A percentile compares a stretch with the other conserved stretches of the same genome.
Evolutionary conservation across 2,329 filamentous ascomycete species (phyloP).

Genomic region (Talaromyces atroroseus): DNA sequence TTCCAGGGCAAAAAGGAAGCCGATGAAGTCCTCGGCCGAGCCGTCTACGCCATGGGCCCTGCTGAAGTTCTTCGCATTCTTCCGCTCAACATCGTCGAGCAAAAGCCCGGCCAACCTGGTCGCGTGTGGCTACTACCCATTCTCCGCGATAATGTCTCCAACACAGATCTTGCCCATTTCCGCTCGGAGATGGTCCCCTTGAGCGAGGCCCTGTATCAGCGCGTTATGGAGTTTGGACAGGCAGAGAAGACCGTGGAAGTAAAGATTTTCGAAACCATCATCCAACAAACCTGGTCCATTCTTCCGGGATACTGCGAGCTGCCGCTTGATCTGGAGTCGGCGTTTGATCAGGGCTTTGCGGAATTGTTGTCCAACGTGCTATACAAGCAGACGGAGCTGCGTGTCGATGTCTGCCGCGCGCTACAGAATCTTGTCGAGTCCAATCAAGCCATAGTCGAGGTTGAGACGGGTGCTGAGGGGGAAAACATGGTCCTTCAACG

Average conservation of each 20-base stretch:
- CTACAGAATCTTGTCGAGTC: constrained; percentile 86
- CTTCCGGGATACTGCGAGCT: constrained; percentile 93
- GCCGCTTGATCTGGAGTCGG: constrained; percentile 67
- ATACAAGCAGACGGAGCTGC: constrained; percentile 83
- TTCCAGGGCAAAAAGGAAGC: constrained; percentile 94
- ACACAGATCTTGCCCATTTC: constrained; percentile 83
- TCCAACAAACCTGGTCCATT: constrained; percentile 91
- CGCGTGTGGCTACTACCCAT: constrained; percentile 93
- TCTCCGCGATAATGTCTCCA: constrained; percentile 81
- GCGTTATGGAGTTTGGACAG: constrained; percentile 72
- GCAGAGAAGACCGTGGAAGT: constrained; percentile 90
- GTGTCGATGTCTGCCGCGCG: constrained; percentile 79
- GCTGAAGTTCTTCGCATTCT: constrained; percentile 75
- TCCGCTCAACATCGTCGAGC: constrained; percentile 77
- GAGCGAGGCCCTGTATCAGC: constrained; percentile 84
- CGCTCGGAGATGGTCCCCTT: constrained; percentile 78
- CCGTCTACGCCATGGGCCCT: constrained; percentile 84
- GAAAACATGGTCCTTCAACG: constrained; percentile 73
- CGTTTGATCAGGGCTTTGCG: constrained; percentile 83
- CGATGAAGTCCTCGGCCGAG: constrained; percentile 81
- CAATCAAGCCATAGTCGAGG: constrained; percentile 70
- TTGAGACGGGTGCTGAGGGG: constrained; percentile 55
- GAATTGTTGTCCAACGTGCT: constrained; percentile 87
- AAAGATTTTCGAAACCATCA: constrained; percentile 95
- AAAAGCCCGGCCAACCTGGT: constrained; percentile 70